Percentiles rank a stretch among this genome's conserved stretches.
Evolutionary conservation across 1,284 basidiomycete species (phyloP).

Genomic region (Lentinula novae-zelandiae): DNA sequence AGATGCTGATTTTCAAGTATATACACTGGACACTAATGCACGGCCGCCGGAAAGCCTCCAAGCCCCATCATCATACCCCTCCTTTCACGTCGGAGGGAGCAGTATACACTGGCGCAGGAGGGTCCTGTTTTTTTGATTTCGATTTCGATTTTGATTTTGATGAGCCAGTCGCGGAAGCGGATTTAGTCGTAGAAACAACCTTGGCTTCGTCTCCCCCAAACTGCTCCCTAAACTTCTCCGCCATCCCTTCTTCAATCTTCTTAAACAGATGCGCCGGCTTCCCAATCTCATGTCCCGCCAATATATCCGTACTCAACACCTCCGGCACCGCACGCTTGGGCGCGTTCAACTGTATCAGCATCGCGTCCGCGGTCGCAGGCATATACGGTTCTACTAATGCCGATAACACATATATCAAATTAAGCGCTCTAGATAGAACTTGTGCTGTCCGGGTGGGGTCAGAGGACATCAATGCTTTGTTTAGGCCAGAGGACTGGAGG

Average conservation of each 20-base stretch:
- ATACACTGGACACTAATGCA: too few relatives aligned
- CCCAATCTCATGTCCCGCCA: constrained; percentile 85
- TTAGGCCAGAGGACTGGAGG: constrained; percentile 88
- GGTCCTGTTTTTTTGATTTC: too few relatives aligned
- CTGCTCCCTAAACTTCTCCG: constrained; percentile 76
- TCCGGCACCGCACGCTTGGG: constrained; percentile 77
- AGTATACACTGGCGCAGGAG: too few relatives aligned
- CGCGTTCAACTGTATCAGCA: constrained; percentile 88
- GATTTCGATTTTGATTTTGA: too few relatives aligned
- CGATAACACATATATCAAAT: constrained; percentile 91
- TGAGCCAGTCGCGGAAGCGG: too few relatives aligned
- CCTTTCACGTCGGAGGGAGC: too few relatives aligned
- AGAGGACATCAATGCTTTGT: constrained; percentile 84
- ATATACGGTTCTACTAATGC: constrained; percentile 93
- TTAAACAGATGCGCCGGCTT: constrained; percentile 91
- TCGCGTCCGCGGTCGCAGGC: constrained; percentile 84
- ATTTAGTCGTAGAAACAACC: constrained; percentile 18
- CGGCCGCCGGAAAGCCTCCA: too few relatives aligned
- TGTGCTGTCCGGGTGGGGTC: constrained; percentile 85
- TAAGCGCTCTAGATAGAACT: constrained; percentile 87
- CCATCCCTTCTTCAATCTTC: constrained; percentile 90
- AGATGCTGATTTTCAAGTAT: too few relatives aligned
- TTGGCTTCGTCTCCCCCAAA: constrained; percentile 65
- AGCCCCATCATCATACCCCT: too few relatives aligned
- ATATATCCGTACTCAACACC: constrained; percentile 73